A percentile compares a stretch with the other conserved stretches of the same genome.
phyloP scores from a whole-genome alignment of 75 land plant species.

The Chamaecyparis obtusa region DNA sequence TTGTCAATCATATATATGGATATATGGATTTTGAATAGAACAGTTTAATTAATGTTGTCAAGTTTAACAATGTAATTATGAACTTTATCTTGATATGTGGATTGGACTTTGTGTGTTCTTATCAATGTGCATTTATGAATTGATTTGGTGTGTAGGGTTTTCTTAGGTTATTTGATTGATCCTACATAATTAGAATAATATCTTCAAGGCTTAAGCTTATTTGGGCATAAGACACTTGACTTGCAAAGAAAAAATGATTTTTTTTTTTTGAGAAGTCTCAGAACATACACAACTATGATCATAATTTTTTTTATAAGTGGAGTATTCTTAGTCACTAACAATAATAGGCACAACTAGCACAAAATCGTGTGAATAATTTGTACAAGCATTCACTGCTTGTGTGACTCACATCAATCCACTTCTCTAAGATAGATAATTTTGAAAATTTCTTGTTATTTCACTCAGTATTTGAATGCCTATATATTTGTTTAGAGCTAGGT shows the following conservation, averaged over 20 bases:
- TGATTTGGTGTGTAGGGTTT: background rate
- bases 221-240: background rate
- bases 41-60: too few species aligned
- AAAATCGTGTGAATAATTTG: background rate
- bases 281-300: background rate
- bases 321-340: background rate
- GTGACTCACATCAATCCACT: background rate
- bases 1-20: too few species aligned
- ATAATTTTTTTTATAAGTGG: background rate
- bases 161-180: background rate
- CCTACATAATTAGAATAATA: background rate
- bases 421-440: background rate
- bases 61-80: too few species aligned
- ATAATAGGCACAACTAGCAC: background rate
- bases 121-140: background rate
- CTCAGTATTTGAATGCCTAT: background rate
- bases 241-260: background rate
- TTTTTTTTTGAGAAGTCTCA: background rate
- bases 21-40: too few species aligned
- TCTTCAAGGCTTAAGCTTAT: background rate
- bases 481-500: background rate
- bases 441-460: background rate
- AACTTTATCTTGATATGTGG: background rate
- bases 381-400: background rate
- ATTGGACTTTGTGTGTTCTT: background rate